phyloP scores from a whole-genome alignment of 495 filamentous ascomycete genomes.

The Trichoderma erinaceum region DNA sequence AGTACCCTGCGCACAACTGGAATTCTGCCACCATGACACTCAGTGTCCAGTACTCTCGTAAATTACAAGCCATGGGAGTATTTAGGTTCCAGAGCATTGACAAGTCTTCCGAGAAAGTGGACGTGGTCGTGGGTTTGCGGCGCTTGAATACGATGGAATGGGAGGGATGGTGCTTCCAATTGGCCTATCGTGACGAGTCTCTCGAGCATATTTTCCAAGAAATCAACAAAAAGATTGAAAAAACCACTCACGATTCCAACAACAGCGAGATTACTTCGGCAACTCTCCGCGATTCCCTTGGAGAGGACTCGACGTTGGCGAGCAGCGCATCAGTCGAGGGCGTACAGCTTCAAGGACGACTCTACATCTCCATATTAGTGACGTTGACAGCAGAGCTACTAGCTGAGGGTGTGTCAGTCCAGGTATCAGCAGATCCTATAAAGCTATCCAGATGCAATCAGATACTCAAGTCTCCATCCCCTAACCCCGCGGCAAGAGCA shows the following conservation, averaged over 20 bases:
- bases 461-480: neutral
- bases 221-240: neutral
- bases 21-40: neutral
- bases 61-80: neutral
- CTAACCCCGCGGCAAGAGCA: neutral
- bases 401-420: neutral
- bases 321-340: neutral
- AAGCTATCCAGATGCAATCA: neutral
- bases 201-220: neutral
- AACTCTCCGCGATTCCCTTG: neutral
- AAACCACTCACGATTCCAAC: neutral
- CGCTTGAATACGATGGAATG: neutral
- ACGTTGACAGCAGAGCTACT: neutral
- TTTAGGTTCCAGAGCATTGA: neutral
- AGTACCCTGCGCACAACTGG: neutral
- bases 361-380: neutral
- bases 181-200: neutral
- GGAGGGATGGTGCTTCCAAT: slow-evolving; percentile 1
- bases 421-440: neutral
- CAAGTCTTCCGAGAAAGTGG: neutral
- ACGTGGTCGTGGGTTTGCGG: neutral
- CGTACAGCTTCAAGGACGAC: neutral
- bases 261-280: neutral
- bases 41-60: neutral
- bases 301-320: neutral